Evolutionary conservation across 116 monocot genomes (phyloP), one percentile per base, ranked within the genome.

Genomic region (Iris pallida): DNA sequence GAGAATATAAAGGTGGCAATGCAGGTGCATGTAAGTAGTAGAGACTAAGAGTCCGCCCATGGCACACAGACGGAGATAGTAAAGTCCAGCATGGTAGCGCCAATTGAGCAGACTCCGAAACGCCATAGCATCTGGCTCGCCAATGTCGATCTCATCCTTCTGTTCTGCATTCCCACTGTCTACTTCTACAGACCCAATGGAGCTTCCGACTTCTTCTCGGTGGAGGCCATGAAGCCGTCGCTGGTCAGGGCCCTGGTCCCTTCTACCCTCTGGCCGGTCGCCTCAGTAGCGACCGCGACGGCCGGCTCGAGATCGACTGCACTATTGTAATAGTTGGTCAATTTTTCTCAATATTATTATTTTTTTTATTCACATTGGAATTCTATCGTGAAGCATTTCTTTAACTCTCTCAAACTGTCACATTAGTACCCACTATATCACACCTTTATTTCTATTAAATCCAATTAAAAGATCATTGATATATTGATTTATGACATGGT

Each of bases 251-350:
- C 78, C 0, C 72, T 87, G 12, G 68, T 80, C 13, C 45, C 11
- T 87, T 87, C 78, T 80, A 83, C 59, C 68, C 82, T 6, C 65
- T 83, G 41, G 87, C 87, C 54, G 87, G 87, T 4, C 76, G 73
- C 8, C 72, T 87, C 13, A 77, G 53, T 4, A 8, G 53, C 5
- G 77, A 65, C 74, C 47, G 49, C 11, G 52, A 40, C 44, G 74
- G 83, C 5, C 76, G 87, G 43, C n/a, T 76, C 6, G 71, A 83
- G 83, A 73, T 87, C 64, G 19, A 80, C 40, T 87, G 87, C 83
- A 87, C 65, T n/a, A n/a, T n/a, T n/a, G n/a, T n/a, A n/a, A n/a
- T n/a, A n/a, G n/a, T n/a, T n/a, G n/a, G n/a, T n/a, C n/a, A n/a
- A n/a, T n/a, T n/a, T n/a, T n/a, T n/a, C n/a, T n/a, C n/a, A n/a